These are phyloP conservation scores for Bombardia bombarda DNA, from an alignment of 495 filamentous ascomycete species.

Conservation along the genomic window DNA sequence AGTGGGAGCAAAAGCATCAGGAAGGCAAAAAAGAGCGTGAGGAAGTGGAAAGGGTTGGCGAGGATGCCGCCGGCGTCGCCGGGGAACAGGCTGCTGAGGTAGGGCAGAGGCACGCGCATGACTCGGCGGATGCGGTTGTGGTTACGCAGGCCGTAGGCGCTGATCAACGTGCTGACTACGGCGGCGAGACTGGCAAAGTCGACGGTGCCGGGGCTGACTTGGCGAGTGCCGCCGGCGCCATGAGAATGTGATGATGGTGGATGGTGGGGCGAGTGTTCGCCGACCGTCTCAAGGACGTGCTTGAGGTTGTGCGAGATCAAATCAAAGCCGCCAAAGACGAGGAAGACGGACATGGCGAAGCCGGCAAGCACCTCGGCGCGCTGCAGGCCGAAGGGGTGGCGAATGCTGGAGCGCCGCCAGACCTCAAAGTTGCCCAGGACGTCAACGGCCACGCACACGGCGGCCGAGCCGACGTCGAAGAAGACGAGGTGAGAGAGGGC, in stretches of 20 bases:
- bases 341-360: constrained; percentile 92
- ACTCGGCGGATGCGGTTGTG: constrained; percentile 84
- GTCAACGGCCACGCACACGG: constrained; percentile 89
- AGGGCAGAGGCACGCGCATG: constrained; percentile 72
- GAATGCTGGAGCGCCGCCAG: constrained; percentile 86
- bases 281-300: constrained; percentile 63
- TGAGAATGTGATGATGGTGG: no score
- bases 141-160: constrained; percentile 80
- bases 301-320: constrained; percentile 87
- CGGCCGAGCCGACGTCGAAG: constrained; percentile 87
- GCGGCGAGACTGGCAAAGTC: constrained; percentile 79
- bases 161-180: constrained; percentile 81
- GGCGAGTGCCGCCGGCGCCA: constrained; percentile 49
- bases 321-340: constrained; percentile 94
- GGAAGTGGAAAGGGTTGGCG: constrained; percentile 86
- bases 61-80: constrained; percentile 54
- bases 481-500: constrained; percentile 88
- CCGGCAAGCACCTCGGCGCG: constrained; percentile 89
- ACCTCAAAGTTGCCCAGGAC: constrained; percentile 94
- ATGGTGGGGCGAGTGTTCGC: constrained; percentile 57
- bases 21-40: constrained; percentile 77
- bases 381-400: constrained; percentile 88
- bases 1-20: constrained; percentile 79
- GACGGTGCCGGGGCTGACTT: constrained; percentile 59
- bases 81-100: constrained; percentile 48